Conservation (phyloP, 495 filamentous ascomycete genomes). For the Daldinia decipiens region DNA sequence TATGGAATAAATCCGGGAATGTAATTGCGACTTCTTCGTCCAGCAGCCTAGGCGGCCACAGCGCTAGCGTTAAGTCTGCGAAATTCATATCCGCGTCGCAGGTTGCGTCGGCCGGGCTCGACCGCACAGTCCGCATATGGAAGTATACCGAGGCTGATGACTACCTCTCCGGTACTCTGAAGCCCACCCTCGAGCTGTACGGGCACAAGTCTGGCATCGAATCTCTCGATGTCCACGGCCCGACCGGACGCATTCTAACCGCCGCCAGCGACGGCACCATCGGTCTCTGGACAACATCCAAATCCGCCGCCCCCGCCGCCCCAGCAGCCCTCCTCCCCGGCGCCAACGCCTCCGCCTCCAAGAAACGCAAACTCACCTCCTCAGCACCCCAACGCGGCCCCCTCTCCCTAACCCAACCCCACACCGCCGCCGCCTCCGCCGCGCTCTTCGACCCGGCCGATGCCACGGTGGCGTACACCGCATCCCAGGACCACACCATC, state of each 20-base stretch:
- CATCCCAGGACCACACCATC: slow-evolving; percentile 87
- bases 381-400: slow-evolving; percentile 79
- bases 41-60: slow-evolving; percentile 73
- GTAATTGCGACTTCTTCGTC: slow-evolving; percentile 75
- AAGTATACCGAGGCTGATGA: slow-evolving; percentile 76
- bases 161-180: slow-evolving; percentile 68
- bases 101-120: slow-evolving; percentile 82
- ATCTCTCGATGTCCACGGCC: slow-evolving; percentile 77
- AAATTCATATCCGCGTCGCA: slow-evolving; percentile 80
- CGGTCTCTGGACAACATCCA: slow-evolving; percentile 84
- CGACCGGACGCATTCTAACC: slow-evolving; percentile 80
- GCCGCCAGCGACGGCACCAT: slow-evolving; percentile 82
- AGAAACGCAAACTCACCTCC: slow-evolving; percentile 80
- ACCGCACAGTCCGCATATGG: slow-evolving; percentile 87
- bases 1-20: slow-evolving; percentile 90
- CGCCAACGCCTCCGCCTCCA: slow-evolving; percentile 65
- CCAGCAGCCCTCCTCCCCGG: slow-evolving; percentile 72
- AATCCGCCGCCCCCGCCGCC: slow-evolving; percentile 75
- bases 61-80: slow-evolving; percentile 76
- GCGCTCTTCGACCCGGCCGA: slow-evolving; percentile 86
- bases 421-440: slow-evolving; percentile 76
- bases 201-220: slow-evolving; percentile 82
- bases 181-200: slow-evolving; percentile 83
- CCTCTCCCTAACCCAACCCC: slow-evolving; percentile 74
- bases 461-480: slow-evolving; percentile 87